phyloP scores from a whole-genome alignment of 2,329 filamentous ascomycete species.

The Magnaporthiopsis rhizophila region DNA sequence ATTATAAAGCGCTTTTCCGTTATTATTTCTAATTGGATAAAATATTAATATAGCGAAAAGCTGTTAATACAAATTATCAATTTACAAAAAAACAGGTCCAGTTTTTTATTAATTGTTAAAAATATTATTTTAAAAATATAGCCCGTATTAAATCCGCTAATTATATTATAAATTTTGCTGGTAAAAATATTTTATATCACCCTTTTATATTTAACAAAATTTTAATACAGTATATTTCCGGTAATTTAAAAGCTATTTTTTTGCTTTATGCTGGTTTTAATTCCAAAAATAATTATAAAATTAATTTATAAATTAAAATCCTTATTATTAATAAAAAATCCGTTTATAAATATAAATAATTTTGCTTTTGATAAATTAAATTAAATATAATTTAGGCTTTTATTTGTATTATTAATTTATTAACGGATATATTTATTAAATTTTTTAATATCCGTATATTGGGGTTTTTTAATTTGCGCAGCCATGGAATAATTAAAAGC shows the following conservation, averaged over 20 bases:
- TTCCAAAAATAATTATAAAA: background rate
- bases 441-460: background rate
- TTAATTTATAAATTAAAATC: background rate
- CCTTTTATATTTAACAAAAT: too few relatives aligned
- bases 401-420: background rate
- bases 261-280: too few relatives aligned
- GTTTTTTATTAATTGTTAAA: too few relatives aligned
- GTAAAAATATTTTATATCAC: too few relatives aligned
- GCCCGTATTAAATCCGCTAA: too few relatives aligned
- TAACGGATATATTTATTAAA: background rate
- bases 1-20: background rate
- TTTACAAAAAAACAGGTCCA: too few relatives aligned
- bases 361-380: background rate
- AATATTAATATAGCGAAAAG: background rate
- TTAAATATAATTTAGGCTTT: background rate
- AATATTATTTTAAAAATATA: too few relatives aligned
- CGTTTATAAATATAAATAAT: background rate
- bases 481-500: too few relatives aligned
- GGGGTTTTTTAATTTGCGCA: too few relatives aligned
- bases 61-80: background rate
- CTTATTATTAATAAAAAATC: background rate
- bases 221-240: too few relatives aligned
- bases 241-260: too few relatives aligned
- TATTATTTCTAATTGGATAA: background rate
- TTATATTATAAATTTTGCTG: too few relatives aligned